Evolutionary conservation across 176 grass and related monocot genomes (phyloP).

Genomic region (Secale cereale): DNA sequence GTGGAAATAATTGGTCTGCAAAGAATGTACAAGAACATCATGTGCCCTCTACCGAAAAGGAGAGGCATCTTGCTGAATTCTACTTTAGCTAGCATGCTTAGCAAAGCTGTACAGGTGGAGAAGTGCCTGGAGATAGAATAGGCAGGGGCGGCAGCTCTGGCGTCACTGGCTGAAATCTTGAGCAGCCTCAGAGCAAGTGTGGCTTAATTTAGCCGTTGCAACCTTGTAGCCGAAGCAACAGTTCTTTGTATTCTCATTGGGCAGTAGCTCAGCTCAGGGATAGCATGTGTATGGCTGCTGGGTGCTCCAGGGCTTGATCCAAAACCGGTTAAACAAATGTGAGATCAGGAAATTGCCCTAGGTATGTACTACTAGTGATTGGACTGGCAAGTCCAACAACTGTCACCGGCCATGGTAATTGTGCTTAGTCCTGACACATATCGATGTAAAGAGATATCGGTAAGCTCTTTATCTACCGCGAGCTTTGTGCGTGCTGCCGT

Average conservation of each 20-base stretch:
- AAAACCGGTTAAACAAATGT: not conserved
- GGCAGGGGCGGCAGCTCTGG: conserved; percentile 30
- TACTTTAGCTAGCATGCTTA: conserved; percentile 23
- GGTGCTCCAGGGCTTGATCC: conserved; percentile 16
- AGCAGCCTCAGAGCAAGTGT: conserved; percentile 49
- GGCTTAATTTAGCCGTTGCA: not conserved
- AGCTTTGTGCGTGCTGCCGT: not conserved
- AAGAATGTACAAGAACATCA: not conserved
- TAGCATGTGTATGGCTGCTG: conserved; percentile 46
- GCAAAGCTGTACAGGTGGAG: conserved; percentile 38
- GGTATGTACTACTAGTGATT: not conserved
- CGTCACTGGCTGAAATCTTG: conserved; percentile 38
- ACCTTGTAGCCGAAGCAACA: not conserved
- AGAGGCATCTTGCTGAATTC: conserved; percentile 13
- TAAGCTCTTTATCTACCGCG: not conserved
- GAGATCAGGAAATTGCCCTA: not conserved
- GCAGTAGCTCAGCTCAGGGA: conserved; percentile 12
- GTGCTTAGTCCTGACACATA: not conserved
- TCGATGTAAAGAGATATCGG: not conserved
- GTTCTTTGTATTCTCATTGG: not conserved
- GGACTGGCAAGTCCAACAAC: not conserved
- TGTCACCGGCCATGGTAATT: not conserved
- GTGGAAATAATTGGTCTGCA: not conserved
- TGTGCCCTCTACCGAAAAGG: conserved; percentile 4
- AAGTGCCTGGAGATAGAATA: conserved; percentile 60